Evolutionary conservation across 2,329 filamentous ascomycete species (phyloP), one percentile per base, ranked within the genome.

Genomic region (Trichoderma polysporum): DNA sequence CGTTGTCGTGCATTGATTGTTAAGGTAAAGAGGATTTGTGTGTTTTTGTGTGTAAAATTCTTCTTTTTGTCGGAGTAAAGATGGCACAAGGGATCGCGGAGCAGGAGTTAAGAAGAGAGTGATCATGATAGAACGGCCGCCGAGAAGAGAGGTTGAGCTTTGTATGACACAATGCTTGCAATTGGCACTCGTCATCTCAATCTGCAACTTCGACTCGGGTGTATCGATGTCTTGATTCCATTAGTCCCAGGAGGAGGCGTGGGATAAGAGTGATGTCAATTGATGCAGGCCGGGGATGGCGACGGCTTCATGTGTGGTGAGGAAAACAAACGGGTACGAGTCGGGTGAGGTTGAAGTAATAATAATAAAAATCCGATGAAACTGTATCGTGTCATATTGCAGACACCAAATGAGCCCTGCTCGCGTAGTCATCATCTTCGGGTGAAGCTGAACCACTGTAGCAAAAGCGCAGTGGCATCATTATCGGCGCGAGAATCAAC

Each of bases 71-170:
- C 50, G 61, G 61, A 56, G 41, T 53, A 62, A 47, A 54, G 60
- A 60, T 63, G 54, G 68, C 47, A 65, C 53, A 67, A 69, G 70
- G 68, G 64, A 69, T 70, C 64, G 70, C 71, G 72, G 72, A 68
- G 70, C 67, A 70, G 71, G 67, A 69, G 69, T 68, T 59, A 69
- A 71, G 73, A 71, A 73, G 73, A 71, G 72, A 73, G 72, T 73
- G 71, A 71, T 69, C 68, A 66, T 64, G 52, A 68, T 59, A 72
- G 71, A 70, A 72, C 22, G 47, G 47, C 37, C 45, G 53, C 60
- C 60, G 59, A 57, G 53, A 45, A 62, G 50, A 35, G 29, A 68
- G 12, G 37, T 47, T n/a, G 37, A 35, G 57, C 17, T 37, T 56
- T 49, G n/a, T 25, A 35, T 58, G 19, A 49, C 19, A 47, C 29